A percentile compares a stretch with the other conserved stretches of the same genome.
Conservation (phyloP, 2,329 filamentous ascomycete species). For the Penicillium freii region DNA sequence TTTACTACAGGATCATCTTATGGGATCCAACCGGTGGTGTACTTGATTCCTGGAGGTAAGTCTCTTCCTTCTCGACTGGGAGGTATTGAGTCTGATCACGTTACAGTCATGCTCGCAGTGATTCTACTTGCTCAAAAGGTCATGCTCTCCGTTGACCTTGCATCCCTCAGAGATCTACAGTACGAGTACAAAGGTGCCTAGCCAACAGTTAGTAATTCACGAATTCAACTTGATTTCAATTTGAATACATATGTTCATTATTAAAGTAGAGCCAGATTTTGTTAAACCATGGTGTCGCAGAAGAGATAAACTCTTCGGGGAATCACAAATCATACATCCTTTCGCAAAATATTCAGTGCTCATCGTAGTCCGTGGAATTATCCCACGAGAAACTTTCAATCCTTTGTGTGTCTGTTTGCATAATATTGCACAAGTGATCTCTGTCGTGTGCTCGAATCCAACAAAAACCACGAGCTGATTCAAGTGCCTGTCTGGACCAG, state of each 20-base stretch:
- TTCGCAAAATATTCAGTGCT: not conserved
- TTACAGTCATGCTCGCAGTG: constrained; percentile 35
- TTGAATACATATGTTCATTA: constrained; percentile 1
- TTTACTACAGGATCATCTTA: constrained; percentile 20
- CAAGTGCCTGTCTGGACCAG: constrained; percentile 10
- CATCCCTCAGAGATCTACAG: constrained; percentile 38
- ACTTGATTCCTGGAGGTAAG: constrained; percentile 42
- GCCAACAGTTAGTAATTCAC: not conserved
- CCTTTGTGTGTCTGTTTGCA: not conserved
- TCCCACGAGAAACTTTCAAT: not conserved
- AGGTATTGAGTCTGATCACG: constrained; percentile 22
- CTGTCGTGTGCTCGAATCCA: not conserved
- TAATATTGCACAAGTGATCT: not conserved
- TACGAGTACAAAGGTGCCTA: constrained; percentile 46
- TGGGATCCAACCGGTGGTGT: constrained; percentile 29
- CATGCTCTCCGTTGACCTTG: constrained; percentile 42
- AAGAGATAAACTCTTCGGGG: constrained; percentile 8
- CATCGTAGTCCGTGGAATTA: not conserved
- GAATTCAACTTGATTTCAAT: not conserved
- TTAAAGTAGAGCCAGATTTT: constrained; percentile 6
- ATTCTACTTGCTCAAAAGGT: constrained; percentile 33
- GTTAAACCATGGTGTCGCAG: constrained; percentile 2
- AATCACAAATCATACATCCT: constrained; percentile 6
- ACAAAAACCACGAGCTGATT: not conserved
- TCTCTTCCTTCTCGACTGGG: constrained; percentile 1